phyloP scores from a whole-genome alignment of 345 rosid species.

The Triadica sebifera region DNA sequence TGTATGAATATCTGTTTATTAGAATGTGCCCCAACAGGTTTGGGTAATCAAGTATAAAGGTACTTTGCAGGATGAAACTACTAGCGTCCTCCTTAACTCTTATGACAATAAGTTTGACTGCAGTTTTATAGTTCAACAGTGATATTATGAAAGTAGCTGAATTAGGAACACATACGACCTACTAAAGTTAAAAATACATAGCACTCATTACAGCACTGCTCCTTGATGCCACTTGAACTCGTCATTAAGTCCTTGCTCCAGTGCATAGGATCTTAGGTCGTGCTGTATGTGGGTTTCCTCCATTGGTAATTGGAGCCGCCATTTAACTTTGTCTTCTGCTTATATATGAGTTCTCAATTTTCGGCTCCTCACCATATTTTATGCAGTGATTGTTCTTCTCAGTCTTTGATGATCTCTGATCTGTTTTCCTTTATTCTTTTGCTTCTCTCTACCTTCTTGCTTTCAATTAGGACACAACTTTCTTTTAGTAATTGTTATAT shows the following conservation, averaged over 20 bases:
- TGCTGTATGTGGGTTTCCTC: not conserved
- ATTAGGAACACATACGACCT: not conserved
- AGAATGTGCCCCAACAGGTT: not conserved
- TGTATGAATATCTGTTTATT: not conserved
- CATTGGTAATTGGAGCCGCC: not conserved
- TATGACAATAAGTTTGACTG: not conserved
- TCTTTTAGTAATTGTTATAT: constrained; percentile 10
- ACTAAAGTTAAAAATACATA: not conserved
- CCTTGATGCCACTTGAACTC: not conserved
- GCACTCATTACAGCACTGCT: not conserved
- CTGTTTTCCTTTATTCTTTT: constrained; percentile 5
- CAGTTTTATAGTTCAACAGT: not conserved
- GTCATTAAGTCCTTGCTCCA: not conserved
- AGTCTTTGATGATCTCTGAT: not conserved
- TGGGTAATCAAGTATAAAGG: too few relatives aligned
- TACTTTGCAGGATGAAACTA: not conserved
- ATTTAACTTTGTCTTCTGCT: constrained; percentile 3
- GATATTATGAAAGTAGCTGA: not conserved
- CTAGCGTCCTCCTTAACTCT: not conserved
- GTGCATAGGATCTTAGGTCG: not conserved
- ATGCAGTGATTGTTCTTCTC: not conserved
- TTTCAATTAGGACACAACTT: constrained; percentile 11
- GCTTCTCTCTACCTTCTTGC: constrained; percentile 10
- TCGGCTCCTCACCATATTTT: not conserved
- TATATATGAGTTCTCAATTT: not conserved